Evolutionary conservation across 441 rosid species (phyloP).

Genomic region (Aleurites moluccanus): DNA sequence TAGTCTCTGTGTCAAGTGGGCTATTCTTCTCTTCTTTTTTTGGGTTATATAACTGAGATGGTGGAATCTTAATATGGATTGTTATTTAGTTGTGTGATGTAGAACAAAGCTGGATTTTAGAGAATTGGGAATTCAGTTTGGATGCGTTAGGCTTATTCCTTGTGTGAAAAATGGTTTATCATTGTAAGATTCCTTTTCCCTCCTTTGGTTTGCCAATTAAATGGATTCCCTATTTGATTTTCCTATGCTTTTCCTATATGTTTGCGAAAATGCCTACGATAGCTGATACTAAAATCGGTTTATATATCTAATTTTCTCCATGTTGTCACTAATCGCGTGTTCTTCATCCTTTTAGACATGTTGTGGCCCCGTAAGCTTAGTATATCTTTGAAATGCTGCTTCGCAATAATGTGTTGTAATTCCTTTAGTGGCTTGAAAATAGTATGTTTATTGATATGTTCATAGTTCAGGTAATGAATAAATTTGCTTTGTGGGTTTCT

Average conservation of each 20-base stretch:
- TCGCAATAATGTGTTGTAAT: too few species aligned
- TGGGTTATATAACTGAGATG: background rate
- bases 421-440: too few species aligned
- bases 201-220: background rate
- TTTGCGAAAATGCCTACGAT: constrained; percentile 41
- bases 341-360: too few species aligned
- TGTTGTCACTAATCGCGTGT: too few species aligned
- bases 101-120: constrained; percentile 73
- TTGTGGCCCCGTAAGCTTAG: too few species aligned
- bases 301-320: background rate
- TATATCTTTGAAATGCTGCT: too few species aligned
- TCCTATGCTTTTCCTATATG: constrained; percentile 22
- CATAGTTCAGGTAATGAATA: too few species aligned
- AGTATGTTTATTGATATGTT: too few species aligned
- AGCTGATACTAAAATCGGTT: background rate
- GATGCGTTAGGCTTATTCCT: constrained; percentile 85
- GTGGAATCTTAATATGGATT: constrained; percentile 5
- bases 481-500: background rate
- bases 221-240: background rate
- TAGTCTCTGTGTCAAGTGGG: constrained; percentile 73
- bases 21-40: background rate
- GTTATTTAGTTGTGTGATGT: background rate
- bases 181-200: constrained; percentile 46
- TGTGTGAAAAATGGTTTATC: constrained; percentile 64
- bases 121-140: constrained; percentile 84